Evolutionary conservation across 805 yeast genomes (phyloP).

Genomic region (Limtongia smithiae): DNA sequence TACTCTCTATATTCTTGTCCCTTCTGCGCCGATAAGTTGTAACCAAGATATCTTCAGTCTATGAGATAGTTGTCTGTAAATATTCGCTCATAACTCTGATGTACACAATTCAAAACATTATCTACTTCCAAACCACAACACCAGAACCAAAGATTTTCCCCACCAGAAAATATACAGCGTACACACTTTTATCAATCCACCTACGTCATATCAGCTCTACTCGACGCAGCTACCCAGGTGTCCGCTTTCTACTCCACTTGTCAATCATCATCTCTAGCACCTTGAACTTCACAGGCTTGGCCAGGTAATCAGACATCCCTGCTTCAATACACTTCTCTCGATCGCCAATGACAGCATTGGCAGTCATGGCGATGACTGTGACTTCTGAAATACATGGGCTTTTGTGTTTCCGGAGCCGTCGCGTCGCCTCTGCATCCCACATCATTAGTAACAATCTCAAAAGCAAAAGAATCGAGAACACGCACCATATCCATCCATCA

Average conservation of each 20-base stretch:
- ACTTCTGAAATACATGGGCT: slow-evolving; percentile 7
- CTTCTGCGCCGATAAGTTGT: too few species aligned
- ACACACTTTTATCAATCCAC: too few species aligned
- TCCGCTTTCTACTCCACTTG: slow-evolving; percentile 18
- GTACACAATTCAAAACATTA: too few species aligned
- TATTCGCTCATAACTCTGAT: too few species aligned
- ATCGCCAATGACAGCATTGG: slow-evolving; percentile 79
- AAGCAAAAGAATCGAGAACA: neutral
- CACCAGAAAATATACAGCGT: too few species aligned
- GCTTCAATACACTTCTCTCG: slow-evolving; percentile 66
- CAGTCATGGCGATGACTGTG: slow-evolving; percentile 63
- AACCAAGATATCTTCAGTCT: too few species aligned
- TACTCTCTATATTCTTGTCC: too few species aligned
- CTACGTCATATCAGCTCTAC: too few species aligned
- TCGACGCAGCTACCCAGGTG: too few species aligned
- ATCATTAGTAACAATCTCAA: neutral
- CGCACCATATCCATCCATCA: slow-evolving; percentile 30
- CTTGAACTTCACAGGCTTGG: slow-evolving; percentile 48
- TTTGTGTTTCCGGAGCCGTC: slow-evolving; percentile 15
- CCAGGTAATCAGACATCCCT: slow-evolving; percentile 74
- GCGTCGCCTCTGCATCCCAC: slow-evolving; percentile 18
- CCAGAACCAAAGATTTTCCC: too few species aligned
- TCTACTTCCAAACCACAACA: too few species aligned
- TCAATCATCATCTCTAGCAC: slow-evolving; percentile 14
- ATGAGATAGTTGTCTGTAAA: too few species aligned